Base-by-base conservation (phyloP, 306 rosid genomes). In the Lagenaria siceraria region DNA sequence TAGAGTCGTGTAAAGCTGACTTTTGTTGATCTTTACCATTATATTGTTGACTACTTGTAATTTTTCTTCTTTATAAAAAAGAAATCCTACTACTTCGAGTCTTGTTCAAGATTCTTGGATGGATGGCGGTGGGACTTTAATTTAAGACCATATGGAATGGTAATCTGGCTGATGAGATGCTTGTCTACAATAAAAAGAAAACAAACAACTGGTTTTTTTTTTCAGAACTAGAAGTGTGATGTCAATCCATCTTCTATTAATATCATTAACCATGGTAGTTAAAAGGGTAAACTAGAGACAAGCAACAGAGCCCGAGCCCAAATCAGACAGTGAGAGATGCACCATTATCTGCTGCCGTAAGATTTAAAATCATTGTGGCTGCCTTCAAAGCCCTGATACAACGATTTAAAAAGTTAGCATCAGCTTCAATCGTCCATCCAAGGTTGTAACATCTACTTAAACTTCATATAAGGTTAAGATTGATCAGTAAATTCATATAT, bases 361-460 rank as follows among this genome's bases (percentile, higher is more conserved):
- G 98, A 82, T 91, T 89, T 80, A 91, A 90, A 40, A 94, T 94
- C 89, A 94, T 84, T 29, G 91, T 84, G 14, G 97, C 95, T 4
- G 97, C 98, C 89, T 91, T 94, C 54, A 69, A 40, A 29, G 97
- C 97, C 96, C 96, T 89, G 72, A 42, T 51, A 22, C 74, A 77
- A 27, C 4, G 6, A 77, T 8, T n/a, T 31, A 27, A 15, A 61
- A 31, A 76, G 10, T 14, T 46, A 70, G 12, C 14, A 24, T 24
- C 7, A 43, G 1, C 3, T 43, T 46, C 8, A 65, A 7, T 9
- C 33, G 10, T 63, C 21, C 12, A 31, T 6, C 51, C 11, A 15
- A 65, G 19, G 6, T 19, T 19, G 18, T 38, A 65, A 38, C 18
- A 66, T 36, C 53, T 38, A 8, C 48, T 66, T 5, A 10, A 15